Evolutionary conservation across 2,329 filamentous ascomycete genomes (phyloP).

Genomic region (Colletotrichum spinosum): DNA sequence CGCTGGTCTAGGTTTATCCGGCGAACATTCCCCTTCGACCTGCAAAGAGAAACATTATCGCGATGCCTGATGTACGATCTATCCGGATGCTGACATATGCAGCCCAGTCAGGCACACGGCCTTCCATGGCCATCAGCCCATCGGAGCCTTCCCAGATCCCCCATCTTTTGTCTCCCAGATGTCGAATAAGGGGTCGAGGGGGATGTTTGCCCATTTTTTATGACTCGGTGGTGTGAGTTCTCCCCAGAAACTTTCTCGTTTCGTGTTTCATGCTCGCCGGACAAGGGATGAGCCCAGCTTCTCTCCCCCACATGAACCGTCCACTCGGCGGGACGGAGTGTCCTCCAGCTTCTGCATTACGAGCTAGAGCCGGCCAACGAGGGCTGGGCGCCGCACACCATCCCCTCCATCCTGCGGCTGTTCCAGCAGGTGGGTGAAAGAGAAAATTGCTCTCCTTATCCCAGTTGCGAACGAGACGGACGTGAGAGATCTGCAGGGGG

Average conservation of each 20-base stretch:
- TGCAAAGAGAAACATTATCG: too few relatives aligned
- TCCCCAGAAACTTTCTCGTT: background rate
- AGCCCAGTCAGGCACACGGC: background rate
- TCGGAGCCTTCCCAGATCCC: too few relatives aligned
- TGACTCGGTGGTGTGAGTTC: background rate
- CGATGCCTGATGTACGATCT: too few relatives aligned
- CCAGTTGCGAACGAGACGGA: too few relatives aligned
- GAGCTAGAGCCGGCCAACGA: background rate
- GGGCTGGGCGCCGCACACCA: background rate
- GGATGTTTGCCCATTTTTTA: background rate
- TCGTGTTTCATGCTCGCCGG: slow-evolving; percentile 11
- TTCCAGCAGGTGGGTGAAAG: background rate
- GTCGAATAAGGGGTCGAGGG: background rate
- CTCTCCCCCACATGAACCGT: background rate
- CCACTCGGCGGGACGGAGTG: background rate
- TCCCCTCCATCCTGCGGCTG: background rate
- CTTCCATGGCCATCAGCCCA: background rate
- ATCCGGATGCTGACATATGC: background rate
- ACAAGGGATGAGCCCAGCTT: background rate
- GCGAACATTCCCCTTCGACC: too few relatives aligned
- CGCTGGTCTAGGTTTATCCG: too few relatives aligned
- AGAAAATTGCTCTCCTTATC: background rate
- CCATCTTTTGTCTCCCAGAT: too few relatives aligned
- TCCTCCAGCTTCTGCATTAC: background rate
- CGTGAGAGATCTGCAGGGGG: too few relatives aligned